phyloP scores from a whole-genome alignment of 768 basidiomycete genomes.

The Boletus pseudo-olivaceus region DNA sequence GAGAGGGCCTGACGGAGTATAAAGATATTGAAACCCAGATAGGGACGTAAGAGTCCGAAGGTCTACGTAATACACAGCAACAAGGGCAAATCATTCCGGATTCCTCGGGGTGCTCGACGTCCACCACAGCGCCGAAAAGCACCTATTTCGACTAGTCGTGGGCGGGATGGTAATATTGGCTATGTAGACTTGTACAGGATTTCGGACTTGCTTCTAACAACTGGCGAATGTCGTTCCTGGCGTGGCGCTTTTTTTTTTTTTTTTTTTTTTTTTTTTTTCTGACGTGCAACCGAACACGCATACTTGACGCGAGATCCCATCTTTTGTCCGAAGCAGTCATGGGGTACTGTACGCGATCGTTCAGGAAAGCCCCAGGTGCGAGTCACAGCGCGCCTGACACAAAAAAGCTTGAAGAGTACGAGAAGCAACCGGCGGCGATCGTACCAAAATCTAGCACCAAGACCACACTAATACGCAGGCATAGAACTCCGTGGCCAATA shows the following conservation, averaged over 20 bases:
- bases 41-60: background rate
- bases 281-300: conserved; percentile 10
- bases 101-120: background rate
- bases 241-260: conserved; percentile 19
- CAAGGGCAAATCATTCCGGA: background rate
- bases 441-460: conserved; percentile 6
- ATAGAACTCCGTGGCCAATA: conserved; percentile 16
- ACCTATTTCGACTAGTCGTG: background rate
- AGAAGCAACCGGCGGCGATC: background rate
- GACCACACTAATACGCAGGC: conserved; percentile 4
- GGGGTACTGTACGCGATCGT: background rate
- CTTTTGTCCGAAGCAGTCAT: background rate
- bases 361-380: background rate
- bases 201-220: background rate
- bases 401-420: background rate
- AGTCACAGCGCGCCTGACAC: background rate
- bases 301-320: conserved; percentile 17
- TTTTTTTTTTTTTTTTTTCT: conserved; percentile 19
- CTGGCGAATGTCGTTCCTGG: conserved; percentile 13
- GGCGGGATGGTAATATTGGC: background rate
- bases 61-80: conserved; percentile 1
- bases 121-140: background rate
- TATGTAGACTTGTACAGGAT: background rate
- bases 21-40: conserved; percentile 6
- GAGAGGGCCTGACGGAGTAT: conserved; percentile 19